Base-by-base conservation (phyloP, 441 rosid genomes). In the Melianthus villosus region DNA sequence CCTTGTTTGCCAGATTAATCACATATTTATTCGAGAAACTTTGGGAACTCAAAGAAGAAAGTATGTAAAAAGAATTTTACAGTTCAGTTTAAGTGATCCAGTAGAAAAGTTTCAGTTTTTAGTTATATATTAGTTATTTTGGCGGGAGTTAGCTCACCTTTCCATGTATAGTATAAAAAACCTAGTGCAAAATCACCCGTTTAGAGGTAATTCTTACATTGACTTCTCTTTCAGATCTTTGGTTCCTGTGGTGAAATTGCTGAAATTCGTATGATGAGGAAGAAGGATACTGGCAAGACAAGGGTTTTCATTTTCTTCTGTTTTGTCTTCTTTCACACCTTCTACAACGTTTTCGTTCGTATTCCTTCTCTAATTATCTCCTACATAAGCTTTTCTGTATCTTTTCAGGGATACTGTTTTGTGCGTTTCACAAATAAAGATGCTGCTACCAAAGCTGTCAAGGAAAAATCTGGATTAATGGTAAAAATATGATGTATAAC, bases 381-480 rank as follows among this genome's bases (percentile, higher is more conserved):
- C 40, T 36, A 22, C 11, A 12, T 36, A 15, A 27, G 25, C 4
- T 4, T 3, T 3, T 22, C 4, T 4, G 3, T 22, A 22, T 22
- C 4, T 22, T 22, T 22, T 22, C 42, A 38, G 42, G 42, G 42
- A 9, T 38, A 38, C 23, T 38, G 42, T 19, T 38, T 38, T 23
- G 42, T 38, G 29, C 42, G 42, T 38, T 38, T 38, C 30, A 13
- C 42, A 38, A 22, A 6, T 28, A 38, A 38, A 38, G 42, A 38
- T 11, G 30, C 42, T 38, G 42, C 42, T 1, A 38, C 8, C 28
- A 38, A 14, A 38, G 42, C 42, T 23, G 22, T 38, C 30, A 38
- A 38, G 29, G 42, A 38, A 22, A 38, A 38, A 23, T 38, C 42
- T 20, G 42, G 42, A 22, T 38, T 22, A 13, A 9, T 12, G 42